These are phyloP conservation scores for Hygrophorus russula DNA, from an alignment of 768 basidiomycete species.

Conservation along the genomic window DNA sequence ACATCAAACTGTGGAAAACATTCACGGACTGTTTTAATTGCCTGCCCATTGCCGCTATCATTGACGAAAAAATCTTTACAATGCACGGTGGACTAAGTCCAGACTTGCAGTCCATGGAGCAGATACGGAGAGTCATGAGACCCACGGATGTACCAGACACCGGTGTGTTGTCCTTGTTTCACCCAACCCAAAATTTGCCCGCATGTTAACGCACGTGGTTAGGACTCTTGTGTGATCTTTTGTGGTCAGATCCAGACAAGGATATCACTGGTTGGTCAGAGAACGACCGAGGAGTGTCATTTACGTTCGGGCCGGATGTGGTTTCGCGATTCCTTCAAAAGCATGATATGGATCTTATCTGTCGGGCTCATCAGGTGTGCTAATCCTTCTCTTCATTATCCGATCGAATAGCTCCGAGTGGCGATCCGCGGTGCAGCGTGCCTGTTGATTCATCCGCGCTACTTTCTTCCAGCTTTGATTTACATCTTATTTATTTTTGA, in stretches of 20 bases:
- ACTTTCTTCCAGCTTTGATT: not conserved
- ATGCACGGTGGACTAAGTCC: constrained; percentile 99
- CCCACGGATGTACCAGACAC: constrained; percentile 99
- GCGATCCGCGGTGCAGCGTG: not conserved
- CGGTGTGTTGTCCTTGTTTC: constrained; percentile 35
- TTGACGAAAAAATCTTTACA: constrained; percentile 99
- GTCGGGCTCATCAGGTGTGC: constrained; percentile 92
- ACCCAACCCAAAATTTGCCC: not conserved
- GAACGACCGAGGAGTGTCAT: constrained; percentile 97
- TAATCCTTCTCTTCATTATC: constrained; percentile 3
- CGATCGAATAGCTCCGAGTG: constrained; percentile 3
- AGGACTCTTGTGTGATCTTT: constrained; percentile 91
- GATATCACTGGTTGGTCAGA: constrained; percentile 99
- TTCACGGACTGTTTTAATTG: constrained; percentile 99
- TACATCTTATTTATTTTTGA: not conserved
- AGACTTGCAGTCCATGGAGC: constrained; percentile 98
- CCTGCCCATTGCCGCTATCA: constrained; percentile 96
- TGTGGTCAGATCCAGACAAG: constrained; percentile 99
- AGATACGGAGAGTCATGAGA: constrained; percentile 97
- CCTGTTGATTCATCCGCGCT: not conserved
- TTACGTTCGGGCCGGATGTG: constrained; percentile 97
- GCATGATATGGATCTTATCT: constrained; percentile 99
- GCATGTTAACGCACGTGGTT: constrained; percentile 1
- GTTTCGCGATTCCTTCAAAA: constrained; percentile 98
- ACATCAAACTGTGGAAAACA: constrained; percentile 99